A percentile compares a stretch with the other conserved stretches of the same genome.
These are phyloP conservation scores for Solanum habrochaites DNA, from an alignment of 257 asterid genomes.

Conservation along the genomic window DNA sequence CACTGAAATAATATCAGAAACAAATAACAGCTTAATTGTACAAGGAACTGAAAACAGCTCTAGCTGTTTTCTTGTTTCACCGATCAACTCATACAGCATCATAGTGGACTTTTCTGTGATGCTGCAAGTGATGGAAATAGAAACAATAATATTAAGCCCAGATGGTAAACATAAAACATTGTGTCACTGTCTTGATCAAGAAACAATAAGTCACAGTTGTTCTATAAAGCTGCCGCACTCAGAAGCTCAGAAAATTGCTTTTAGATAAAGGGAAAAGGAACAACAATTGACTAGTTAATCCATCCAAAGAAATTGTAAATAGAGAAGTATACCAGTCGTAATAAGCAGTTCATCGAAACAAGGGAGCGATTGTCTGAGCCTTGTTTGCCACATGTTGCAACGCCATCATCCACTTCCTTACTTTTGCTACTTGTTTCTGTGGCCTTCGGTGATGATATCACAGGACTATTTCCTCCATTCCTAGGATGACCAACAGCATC, in stretches of 20 bases:
- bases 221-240: neutral
- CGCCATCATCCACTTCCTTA: constrained; percentile 15
- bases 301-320: neutral
- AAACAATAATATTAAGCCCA: neutral
- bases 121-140: neutral
- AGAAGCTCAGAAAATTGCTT: neutral
- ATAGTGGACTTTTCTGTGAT: neutral
- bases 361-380: constrained; percentile 11
- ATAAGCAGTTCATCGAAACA: constrained; percentile 43
- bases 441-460: constrained; percentile 14
- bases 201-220: neutral
- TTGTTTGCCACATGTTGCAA: constrained; percentile 22
- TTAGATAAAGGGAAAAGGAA: neutral
- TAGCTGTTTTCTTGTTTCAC: neutral
- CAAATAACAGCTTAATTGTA: neutral
- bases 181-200: neutral
- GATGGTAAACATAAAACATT: neutral
- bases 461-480: constrained; percentile 17
- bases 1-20: neutral
- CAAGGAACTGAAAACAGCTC: neutral
- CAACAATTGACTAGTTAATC: neutral
- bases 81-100: neutral
- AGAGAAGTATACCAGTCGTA: constrained; percentile 54
- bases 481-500: constrained; percentile 16
- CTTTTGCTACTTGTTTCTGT: constrained; percentile 17